Base-by-base conservation (phyloP, 1,284 basidiomycete genomes). In the Marasmius tenuissimus region DNA sequence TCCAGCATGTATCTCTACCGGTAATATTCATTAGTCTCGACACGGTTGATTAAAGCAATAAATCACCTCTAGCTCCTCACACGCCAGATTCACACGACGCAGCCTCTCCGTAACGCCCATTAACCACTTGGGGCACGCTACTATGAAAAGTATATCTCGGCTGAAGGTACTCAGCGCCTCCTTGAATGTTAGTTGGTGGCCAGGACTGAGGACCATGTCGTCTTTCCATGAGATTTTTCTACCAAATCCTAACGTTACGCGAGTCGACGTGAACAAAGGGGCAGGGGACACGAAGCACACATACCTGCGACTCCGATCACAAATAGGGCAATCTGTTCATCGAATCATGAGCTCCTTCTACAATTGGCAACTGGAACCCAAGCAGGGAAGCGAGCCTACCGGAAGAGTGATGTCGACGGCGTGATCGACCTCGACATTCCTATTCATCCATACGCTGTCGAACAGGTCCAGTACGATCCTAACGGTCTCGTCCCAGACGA, bases 321-420 rank as follows among this genome's bases (percentile, higher is more conserved):
- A 53, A 83, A 82, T 1, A 87, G 76, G 0, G 85, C 81, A 51
- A 85, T 79, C 84, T 86, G n/a, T n/a, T n/a, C n/a, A n/a, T n/a
- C n/a, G n/a, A n/a, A 56, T 16, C 18, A 33, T 27, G 18, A 58
- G 37, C n/a, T n/a, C n/a, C n/a, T n/a, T n/a, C n/a, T n/a, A n/a
- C n/a, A n/a, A n/a, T n/a, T n/a, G n/a, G n/a, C n/a, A n/a, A 35
- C 6, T 51, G 22, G 14, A 51, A 16, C 33, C 33, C 18, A 22
- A 22, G 8, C 14, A 27, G 9, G 33, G 18, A 12, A 35, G 27
- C 11, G 3, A 40, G 34, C 55, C 8, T 42, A 57, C 55, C 27
- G 37, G 37, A 20, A 57, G 39, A 5, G 55, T 57, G 6, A 57
- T 9, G 12, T 57, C 55, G 45, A 42, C n/a, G 20, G n/a, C n/a